Percentiles rank a stretch among this genome's conserved stretches.
phyloP scores from a whole-genome alignment of 257 asterid genomes.

The Gardenia jasminoides region DNA sequence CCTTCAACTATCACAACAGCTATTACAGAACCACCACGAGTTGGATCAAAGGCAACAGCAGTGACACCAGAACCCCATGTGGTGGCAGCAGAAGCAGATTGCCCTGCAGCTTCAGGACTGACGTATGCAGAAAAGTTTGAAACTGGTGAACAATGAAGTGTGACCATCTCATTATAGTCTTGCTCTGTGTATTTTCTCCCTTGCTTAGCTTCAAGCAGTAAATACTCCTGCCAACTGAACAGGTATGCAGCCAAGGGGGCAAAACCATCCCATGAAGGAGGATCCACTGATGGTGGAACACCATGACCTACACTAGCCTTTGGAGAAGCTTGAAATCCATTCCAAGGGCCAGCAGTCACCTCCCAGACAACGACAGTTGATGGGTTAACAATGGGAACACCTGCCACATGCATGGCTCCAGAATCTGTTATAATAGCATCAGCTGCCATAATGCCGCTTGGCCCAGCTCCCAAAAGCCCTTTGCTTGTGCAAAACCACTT shows the following conservation, averaged over 20 bases:
- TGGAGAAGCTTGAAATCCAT: constrained; percentile 89
- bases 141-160: constrained; percentile 97
- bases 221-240: constrained; percentile 95
- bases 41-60: constrained; percentile 98
- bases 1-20: constrained; percentile 99
- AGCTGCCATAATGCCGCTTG: constrained; percentile 99
- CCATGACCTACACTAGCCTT: constrained; percentile 67
- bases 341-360: constrained; percentile 97
- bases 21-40: constrained; percentile 96
- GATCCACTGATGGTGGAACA: constrained; percentile 81
- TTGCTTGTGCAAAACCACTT: constrained; percentile 98
- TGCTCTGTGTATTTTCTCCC: constrained; percentile 68
- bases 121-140: constrained; percentile 99
- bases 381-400: constrained; percentile 97
- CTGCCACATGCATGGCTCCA: constrained; percentile 99
- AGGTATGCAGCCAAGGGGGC: constrained; percentile 94
- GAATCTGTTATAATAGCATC: constrained; percentile 97
- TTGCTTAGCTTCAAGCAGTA: constrained; percentile 74
- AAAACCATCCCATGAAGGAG: constrained; percentile 98
- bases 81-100: constrained; percentile 80
- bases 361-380: constrained; percentile 99
- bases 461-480: constrained; percentile 99
- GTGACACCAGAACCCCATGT: constrained; percentile 99
- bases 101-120: constrained; percentile 99
- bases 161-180: constrained; percentile 68